Evolutionary conservation across 2,329 filamentous ascomycete genomes (phyloP), one percentile per base, ranked within the genome.

Genomic region (Alternaria conjuncta): DNA sequence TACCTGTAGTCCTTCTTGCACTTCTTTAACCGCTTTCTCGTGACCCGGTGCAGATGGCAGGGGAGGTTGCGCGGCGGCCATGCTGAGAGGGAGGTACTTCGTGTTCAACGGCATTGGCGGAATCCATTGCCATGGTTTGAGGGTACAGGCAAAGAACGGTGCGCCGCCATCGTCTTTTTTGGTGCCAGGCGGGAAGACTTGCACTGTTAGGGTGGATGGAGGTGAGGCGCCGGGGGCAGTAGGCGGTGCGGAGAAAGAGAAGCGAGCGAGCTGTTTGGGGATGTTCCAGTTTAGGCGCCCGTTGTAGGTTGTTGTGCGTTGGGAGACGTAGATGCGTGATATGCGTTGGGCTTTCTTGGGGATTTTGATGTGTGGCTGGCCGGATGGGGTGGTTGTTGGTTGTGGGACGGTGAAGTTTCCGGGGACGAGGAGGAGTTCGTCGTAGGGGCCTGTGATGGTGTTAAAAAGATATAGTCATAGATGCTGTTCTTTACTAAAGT

Each of bases 201-300:
- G 68, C 44, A 78, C 63, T 5, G 68, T 73, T 5, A 77, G 71
- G 4, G 62, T 55, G 11, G 61, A 32, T 0, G 71, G 75, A 1
- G 73, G 70, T 0, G 66, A 58, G 9, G 51, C 46, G 11, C 70
- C 70, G 8, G 60, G 55, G 0, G 64, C 36, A 1, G 73, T 75
- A 4, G 65, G 58, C 0, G 74, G 74, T 0, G 73, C 66, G 13
- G 74, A 77, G 64, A 77, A 79, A 13, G 65, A 58, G 64, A 78
- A 78, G 23, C 77, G 75, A 0, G 75, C 75, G 18, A 78, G 72
- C 61, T 77, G 74, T 58, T 79, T 78, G 11, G 76, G 73, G 25
- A 79, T 78, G 64, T 79, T 77, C 74, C 75, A 78, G 54, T 78
- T 78, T 4, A 74, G 46, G 32, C 76, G 74, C 36, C 76, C 75